Evolutionary conservation across 2,329 filamentous ascomycete genomes (phyloP), one percentile per base, ranked within the genome.

Genomic region (Paraphaeosphaeria minitans): DNA sequence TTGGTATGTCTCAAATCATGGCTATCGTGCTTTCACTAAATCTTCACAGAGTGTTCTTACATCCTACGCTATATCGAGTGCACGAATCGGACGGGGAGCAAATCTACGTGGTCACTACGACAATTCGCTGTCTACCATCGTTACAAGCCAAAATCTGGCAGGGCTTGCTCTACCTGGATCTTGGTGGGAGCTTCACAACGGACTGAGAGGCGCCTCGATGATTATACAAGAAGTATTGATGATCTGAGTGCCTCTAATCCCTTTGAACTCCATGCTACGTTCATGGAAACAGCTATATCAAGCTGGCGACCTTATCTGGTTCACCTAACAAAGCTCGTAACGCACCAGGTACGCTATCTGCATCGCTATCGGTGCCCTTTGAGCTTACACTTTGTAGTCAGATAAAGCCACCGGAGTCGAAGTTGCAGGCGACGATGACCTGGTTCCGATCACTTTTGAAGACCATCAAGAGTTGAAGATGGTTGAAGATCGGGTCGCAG

Each of bases 221-320:
- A 48, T 13, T 63, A 59, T 21, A 59, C 58, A 4, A 43, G 53
- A 22, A 59, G 53, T 16, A 60, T 55, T 22, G 50, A 58, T 2
- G 55, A 60, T 45, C 14, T 61, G 13, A 48, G 29, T 19, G 43
- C 29, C 4, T 39, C 60, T 2, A 66, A 69, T 57, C 68, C 68
- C 1, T 67, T 71, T n/a, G 68, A 69, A 24, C 57, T 71, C 2
- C 68, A 71, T 39, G 50, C 58, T 7, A 65, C 67, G 5, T 66
- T 71, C 22, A 52, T 69, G 0, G 59, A 66, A 33, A 64, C 58
- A 16, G 63, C 58, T 2, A 66, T 69, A 29, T 49, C 56, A 6
- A 64, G 60, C 16, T 68, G 64, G 66, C 58, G 61, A 29, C 63
- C 62, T 2, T 69, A 67, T 51, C 39, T 69, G 12, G 56, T 53